These are phyloP conservation scores for Phalaenopsis hybrid DNA, from an alignment of 116 monocot species.

Conservation along the genomic window DNA sequence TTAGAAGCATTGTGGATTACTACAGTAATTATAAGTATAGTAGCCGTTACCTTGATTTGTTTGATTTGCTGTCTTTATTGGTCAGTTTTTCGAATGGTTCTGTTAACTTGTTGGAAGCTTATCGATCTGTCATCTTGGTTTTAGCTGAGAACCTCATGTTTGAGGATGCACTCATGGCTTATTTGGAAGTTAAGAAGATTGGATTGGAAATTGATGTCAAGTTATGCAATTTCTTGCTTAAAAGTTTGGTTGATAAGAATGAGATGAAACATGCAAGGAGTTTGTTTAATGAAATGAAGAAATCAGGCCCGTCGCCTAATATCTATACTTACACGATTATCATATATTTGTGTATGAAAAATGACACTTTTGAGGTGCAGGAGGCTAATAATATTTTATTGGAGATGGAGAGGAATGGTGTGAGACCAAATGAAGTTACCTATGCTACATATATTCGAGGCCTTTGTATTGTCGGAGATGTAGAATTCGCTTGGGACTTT, in stretches of 20 bases:
- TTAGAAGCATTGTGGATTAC: constrained; percentile 21
- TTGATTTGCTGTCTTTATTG: constrained; percentile 22
- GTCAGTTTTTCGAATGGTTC: constrained; percentile 16
- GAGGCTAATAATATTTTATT: constrained; percentile 29
- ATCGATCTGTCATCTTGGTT: constrained; percentile 20
- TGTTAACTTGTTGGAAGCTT: constrained; percentile 30
- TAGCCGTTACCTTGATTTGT: constrained; percentile 10
- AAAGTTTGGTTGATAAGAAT: constrained; percentile 30
- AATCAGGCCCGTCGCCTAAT: constrained; percentile 46
- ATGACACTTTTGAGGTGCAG: constrained; percentile 16
- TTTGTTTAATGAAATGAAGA: constrained; percentile 48
- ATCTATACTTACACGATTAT: constrained; percentile 52
- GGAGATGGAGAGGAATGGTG: constrained; percentile 44
- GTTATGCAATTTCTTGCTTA: constrained; percentile 56
- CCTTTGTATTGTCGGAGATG: constrained; percentile 31
- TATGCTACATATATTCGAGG: constrained; percentile 41
- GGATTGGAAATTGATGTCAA: constrained; percentile 26
- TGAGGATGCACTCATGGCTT: constrained; percentile 28
- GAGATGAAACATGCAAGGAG: constrained; percentile 13
- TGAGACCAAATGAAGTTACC: constrained; percentile 41
- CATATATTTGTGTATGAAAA: constrained; percentile 34
- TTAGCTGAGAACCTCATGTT: constrained; percentile 32
- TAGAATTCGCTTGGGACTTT: constrained; percentile 34
- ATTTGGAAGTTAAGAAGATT: constrained; percentile 21
- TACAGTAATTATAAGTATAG: constrained; percentile 2